A percentile compares a stretch with the other conserved stretches of the same genome.
phyloP scores from a whole-genome alignment of 768 basidiomycete species.

The Russula griseocarnosa region DNA sequence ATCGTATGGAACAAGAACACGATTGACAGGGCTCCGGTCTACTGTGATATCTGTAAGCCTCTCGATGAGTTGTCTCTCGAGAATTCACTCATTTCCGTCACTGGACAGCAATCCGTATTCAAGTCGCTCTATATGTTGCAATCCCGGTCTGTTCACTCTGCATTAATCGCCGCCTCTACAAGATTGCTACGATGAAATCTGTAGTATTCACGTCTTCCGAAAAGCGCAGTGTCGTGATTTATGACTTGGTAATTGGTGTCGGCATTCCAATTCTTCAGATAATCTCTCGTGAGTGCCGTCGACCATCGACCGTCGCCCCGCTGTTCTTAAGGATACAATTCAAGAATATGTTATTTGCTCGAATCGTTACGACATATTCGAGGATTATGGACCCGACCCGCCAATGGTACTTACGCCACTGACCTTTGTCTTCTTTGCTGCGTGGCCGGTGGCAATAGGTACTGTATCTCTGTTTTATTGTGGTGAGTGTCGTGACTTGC shows the following conservation, averaged over 20 bases:
- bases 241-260: slow-evolving; percentile 33
- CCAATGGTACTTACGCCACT: slow-evolving; percentile 35
- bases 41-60: background rate
- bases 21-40: background rate
- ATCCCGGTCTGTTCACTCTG: slow-evolving; percentile 42
- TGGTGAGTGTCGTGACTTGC: slow-evolving; percentile 31
- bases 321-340: background rate
- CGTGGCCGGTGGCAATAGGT: slow-evolving; percentile 30
- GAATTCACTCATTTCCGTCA: background rate
- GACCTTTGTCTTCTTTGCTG: slow-evolving; percentile 34
- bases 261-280: slow-evolving; percentile 22
- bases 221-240: background rate
- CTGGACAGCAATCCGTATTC: slow-evolving; percentile 40
- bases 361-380: slow-evolving; percentile 23
- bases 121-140: slow-evolving; percentile 36
- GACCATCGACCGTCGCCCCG: no score
- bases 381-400: slow-evolving; percentile 46
- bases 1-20: background rate
- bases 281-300: background rate
- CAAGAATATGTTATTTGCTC: background rate
- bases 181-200: slow-evolving; percentile 38
- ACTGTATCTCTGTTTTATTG: slow-evolving; percentile 37
- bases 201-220: slow-evolving; percentile 32
- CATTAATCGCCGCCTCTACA: slow-evolving; percentile 49
- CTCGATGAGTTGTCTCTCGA: background rate